Evolutionary conservation across 2,329 filamentous ascomycete genomes (phyloP).

Genomic region (Dactylonectria macrodidyma): DNA sequence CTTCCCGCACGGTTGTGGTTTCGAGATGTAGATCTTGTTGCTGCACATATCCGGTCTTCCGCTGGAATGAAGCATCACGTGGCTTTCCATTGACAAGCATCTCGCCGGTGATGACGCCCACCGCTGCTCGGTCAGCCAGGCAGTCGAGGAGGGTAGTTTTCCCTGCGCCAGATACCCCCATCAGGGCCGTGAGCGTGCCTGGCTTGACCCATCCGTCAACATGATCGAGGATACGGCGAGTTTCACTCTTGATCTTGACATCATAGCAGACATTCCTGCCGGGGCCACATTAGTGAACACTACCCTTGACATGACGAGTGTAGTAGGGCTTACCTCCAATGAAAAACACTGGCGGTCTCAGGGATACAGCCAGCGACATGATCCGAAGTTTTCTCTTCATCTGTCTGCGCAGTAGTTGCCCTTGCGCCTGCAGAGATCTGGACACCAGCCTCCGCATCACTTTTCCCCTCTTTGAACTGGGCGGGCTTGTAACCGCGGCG

Average conservation of each 20-base stretch:
- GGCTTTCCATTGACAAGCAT: constrained; percentile 76
- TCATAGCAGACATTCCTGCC: constrained; percentile 78
- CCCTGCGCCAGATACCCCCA: constrained; percentile 87
- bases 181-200: constrained; percentile 86
- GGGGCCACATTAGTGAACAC: too few species aligned
- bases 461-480: constrained; percentile 43
- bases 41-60: constrained; percentile 89
- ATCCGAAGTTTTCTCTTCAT: too few species aligned
- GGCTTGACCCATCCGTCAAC: constrained; percentile 93
- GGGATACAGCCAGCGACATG: too few species aligned
- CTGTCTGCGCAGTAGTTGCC: too few species aligned
- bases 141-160: constrained; percentile 91
- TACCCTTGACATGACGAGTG: too few species aligned
- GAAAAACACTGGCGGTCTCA: constrained; percentile 69
- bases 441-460: constrained; percentile 52
- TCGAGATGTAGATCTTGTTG: constrained; percentile 89
- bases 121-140: constrained; percentile 84
- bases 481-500: constrained; percentile 56
- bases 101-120: constrained; percentile 86
- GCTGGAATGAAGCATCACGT: constrained; percentile 84
- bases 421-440: too few species aligned
- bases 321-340: constrained; percentile 66
- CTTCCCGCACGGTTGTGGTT: constrained; percentile 87
- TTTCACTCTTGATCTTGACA: constrained; percentile 80
- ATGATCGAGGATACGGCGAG: constrained; percentile 81